phyloP scores from a whole-genome alignment of 371 early-diverging fungal genomes.

The Rhizomucor pusillus region DNA sequence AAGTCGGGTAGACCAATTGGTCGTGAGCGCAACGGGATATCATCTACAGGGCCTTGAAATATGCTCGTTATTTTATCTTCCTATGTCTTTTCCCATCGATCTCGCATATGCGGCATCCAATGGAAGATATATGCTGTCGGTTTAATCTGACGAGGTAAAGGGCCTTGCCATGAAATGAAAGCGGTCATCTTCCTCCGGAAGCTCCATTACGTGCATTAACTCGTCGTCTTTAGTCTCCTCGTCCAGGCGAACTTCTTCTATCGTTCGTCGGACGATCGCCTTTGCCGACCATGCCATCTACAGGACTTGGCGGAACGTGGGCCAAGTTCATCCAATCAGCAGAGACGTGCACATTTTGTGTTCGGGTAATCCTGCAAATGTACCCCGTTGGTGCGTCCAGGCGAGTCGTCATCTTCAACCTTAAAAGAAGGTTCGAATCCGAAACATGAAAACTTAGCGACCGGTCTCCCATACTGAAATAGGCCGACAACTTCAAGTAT shows the following conservation, averaged over 20 bases:
- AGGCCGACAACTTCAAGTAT: background rate
- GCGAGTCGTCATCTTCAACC: slow-evolving; percentile 1
- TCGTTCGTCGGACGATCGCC: background rate
- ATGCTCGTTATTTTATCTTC: no score
- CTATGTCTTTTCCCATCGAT: no score
- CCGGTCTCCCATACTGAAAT: slow-evolving; percentile 5
- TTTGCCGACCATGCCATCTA: background rate
- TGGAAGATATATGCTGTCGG: no score
- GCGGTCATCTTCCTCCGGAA: background rate
- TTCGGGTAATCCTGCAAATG: background rate
- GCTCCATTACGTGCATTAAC: background rate
- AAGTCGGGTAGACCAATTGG: no score
- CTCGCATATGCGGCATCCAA: no score
- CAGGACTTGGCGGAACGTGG: background rate
- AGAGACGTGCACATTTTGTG: background rate
- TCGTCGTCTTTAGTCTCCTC: background rate
- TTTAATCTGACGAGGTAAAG: no score
- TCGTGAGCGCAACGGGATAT: no score
- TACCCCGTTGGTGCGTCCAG: background rate
- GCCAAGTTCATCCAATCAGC: background rate
- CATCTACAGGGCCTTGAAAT: no score
- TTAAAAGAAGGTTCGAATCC: background rate
- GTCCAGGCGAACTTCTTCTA: background rate
- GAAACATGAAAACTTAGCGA: background rate
- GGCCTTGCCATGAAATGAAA: no score